A percentile compares a stretch with the other conserved stretches of the same genome.
Conservation (phyloP, 208 protist species). For the Crithidia acanthocephali region DNA sequence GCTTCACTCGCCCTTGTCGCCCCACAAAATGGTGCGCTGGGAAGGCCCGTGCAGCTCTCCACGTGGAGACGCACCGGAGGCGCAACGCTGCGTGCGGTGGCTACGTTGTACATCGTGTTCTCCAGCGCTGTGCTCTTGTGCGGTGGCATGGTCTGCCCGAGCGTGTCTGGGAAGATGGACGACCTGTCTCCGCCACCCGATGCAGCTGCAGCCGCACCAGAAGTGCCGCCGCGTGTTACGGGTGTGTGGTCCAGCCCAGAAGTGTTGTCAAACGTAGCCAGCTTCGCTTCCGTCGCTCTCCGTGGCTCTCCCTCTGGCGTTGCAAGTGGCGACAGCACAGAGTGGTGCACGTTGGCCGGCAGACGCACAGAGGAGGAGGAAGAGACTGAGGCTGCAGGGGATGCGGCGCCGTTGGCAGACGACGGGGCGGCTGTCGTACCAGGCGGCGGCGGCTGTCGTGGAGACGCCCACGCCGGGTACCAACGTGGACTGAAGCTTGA, state of each 20-base stretch:
- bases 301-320: background rate
- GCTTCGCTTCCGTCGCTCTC: background rate
- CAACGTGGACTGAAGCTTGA: background rate
- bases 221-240: background rate
- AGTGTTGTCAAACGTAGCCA: background rate
- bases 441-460: background rate
- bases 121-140: background rate
- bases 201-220: no score
- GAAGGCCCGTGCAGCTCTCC: conserved; percentile 13
- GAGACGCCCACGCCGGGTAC: conserved; percentile 5
- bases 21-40: background rate
- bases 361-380: background rate
- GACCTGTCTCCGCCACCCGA: background rate
- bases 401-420: background rate
- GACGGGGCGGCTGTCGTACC: background rate
- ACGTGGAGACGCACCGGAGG: conserved; percentile 4
- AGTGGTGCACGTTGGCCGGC: background rate
- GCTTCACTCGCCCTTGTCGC: background rate
- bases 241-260: background rate
- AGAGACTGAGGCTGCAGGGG: no score
- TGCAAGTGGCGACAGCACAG: background rate
- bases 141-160: conserved; percentile 13
- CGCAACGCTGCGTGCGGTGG: background rate
- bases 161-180: background rate
- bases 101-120: background rate